Evolutionary conservation across 2,329 filamentous ascomycete species (phyloP), one percentile per base, ranked within the genome.

Genomic region (Teratosphaeria zuluensis): DNA sequence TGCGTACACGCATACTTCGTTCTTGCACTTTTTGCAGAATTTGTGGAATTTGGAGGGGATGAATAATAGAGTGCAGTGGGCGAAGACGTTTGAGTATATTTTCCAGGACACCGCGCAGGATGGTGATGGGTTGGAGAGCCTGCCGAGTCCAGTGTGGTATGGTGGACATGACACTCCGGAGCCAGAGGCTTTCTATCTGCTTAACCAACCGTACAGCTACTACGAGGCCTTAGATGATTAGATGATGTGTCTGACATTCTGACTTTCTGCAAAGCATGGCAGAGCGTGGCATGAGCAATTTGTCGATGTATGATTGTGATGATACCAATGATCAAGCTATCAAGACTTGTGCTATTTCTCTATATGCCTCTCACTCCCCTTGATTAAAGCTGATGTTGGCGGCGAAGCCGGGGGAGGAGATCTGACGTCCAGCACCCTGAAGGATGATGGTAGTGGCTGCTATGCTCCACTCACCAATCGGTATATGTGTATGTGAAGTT

Each of bases 1-100:
- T 6, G 73, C 70, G 8, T 75, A 75, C 66, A 74, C 73, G 16
- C 74, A 76, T 61, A 69, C 67, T 19, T 74, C 70, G 11, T 65
- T 75, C 57, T 62, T 75, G 59, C 74, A 76, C 53, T 75, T 75
- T 64, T 58, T 76, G 48, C 73, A 75, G 62, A 68, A 75, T 54
- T 65, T 76, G 11, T 76, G 74, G 73, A 68, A 62, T 0, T 63
- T 76, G 16, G 69, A 76, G 33, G 71, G 72, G 2, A 56, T 76
- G 16, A 75, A 75, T 60, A 75, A 75, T 56, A 69, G 74, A 1
- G 73, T 76, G 16, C 72, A 74, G 58, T 76, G 74, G 73, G 72
- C 73, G 48, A 73, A 74, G 65, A 75, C 72, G 0, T 75, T 76
- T 56, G 72, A 75, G 61, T 61, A 71, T 53, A 62, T 74, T 28